Base-by-base conservation (phyloP, 2,329 filamentous ascomycete genomes). In the Colletotrichum sp. region DNA sequence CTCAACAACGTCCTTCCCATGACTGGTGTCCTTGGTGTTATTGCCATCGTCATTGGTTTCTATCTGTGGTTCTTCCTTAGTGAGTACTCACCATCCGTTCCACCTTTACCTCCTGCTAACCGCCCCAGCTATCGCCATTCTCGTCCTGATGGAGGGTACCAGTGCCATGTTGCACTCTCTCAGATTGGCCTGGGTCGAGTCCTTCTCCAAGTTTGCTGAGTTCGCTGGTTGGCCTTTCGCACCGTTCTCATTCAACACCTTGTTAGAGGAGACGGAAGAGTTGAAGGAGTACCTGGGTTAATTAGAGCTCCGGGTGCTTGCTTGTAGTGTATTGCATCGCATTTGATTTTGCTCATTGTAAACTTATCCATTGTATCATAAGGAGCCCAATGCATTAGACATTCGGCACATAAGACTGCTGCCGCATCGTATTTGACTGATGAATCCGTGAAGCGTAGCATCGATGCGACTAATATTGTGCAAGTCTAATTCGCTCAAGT, bases 181-280 rank as follows among this genome's bases (percentile, higher is more conserved):
- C 80, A 92, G 96, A 89, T 88, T 98, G 82, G 96, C 98, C 81
- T 98, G 96, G 96, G 96, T 98, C 78, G 96, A 98, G 86, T 96
- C 96, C 22, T 98, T 98, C 92, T 98, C 95, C 87, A 98, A 98
- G 89, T 96, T 98, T 89, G 98, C 98, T 85, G 93, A 98, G 83
- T 97, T 97, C 82, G 94, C 95, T 75, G 96, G 96, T 70, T 92
- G 96, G 85, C 90, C 95, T 3, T 98, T 98, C 85, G 90, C 93
- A 82, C 96, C 96, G 6, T 98, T 98, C 84, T 97, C 94, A 78
- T 98, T 98, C 85, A 92, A 93, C 86, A 89, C 91, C 44, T 87
- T 98, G 83, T 86, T 98, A 79, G 96, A 98, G 85, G 96, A 98
- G 84, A 95, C 97, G 76, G 91, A 92, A 78, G 88, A 90, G 72